Evolutionary conservation across 179 eudicot species (phyloP).

Genomic region (Drosera spatulata): DNA sequence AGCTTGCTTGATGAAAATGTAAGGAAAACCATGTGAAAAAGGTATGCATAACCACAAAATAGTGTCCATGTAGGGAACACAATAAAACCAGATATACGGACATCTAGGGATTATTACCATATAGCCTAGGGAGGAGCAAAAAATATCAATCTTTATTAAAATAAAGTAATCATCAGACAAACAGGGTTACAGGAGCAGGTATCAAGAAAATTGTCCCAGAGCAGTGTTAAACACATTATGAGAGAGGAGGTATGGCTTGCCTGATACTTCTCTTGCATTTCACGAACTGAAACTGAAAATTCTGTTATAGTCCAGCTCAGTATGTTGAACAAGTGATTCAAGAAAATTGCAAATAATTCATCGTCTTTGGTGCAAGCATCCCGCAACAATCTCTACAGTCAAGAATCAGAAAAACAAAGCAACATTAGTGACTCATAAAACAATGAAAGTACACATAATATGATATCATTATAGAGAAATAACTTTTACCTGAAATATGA

Average conservation of each 20-base stretch:
- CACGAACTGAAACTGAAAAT: slow-evolving; percentile 82
- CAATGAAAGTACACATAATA: background rate
- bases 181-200: too few species aligned
- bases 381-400: slow-evolving; percentile 58
- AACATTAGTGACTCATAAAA: background rate
- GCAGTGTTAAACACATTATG: too few species aligned
- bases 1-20: too few species aligned
- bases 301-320: slow-evolving; percentile 97
- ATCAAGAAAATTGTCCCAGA: too few species aligned
- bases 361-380: slow-evolving; percentile 64
- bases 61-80: too few species aligned
- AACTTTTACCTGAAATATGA: slow-evolving; percentile 48
- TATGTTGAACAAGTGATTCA: slow-evolving; percentile 82
- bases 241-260: slow-evolving; percentile 15
- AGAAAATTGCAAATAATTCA: slow-evolving; percentile 66
- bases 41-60: too few species aligned
- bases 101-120: too few species aligned
- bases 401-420: background rate
- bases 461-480: background rate
- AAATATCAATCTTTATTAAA: too few species aligned
- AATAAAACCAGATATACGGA: too few species aligned
- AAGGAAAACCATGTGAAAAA: too few species aligned
- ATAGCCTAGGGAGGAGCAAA: too few species aligned
- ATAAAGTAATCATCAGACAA: too few species aligned
- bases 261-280: slow-evolving; percentile 82